A percentile compares a stretch with the other conserved stretches of the same genome.
phyloP scores from a whole-genome alignment of 192 early-diverging fungal species.

The Podila clonocystis region DNA sequence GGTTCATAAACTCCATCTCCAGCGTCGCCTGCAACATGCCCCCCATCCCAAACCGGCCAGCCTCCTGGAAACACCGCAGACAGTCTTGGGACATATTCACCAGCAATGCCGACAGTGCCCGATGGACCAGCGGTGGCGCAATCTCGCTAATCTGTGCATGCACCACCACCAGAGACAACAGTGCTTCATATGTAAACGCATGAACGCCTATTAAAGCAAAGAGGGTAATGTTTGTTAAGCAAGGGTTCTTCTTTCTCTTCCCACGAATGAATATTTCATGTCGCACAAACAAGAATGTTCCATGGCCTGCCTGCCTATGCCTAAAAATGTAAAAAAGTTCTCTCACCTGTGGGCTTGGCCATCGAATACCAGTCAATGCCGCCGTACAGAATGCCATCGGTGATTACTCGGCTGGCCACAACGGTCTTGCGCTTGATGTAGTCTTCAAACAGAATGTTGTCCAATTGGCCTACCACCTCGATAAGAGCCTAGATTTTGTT shows the following conservation, averaged over 20 bases:
- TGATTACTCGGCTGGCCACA: conserved; percentile 75
- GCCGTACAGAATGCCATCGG: conserved; percentile 82
- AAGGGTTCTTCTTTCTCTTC: too few species aligned
- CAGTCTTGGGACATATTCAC: conserved; percentile 82
- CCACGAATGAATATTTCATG: neutral
- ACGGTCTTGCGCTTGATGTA: conserved; percentile 84
- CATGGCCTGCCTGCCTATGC: too few species aligned
- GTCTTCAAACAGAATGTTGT: conserved; percentile 85
- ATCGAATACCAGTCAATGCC: conserved; percentile 90
- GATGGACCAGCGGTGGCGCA: conserved; percentile 79
- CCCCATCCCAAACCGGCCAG: conserved; percentile 88
- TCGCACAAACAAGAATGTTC: neutral
- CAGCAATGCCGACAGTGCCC: conserved; percentile 79
- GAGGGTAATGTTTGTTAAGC: neutral
- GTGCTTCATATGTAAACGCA: conserved; percentile 86
- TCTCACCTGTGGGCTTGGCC: conserved; percentile 75
- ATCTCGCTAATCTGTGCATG: conserved; percentile 92
- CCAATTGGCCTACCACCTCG: conserved; percentile 79
- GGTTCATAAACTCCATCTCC: conserved; percentile 91
- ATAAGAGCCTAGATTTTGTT: conserved; percentile 61
- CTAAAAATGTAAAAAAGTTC: too few species aligned
- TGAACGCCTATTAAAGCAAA: conserved; percentile 73
- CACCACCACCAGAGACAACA: conserved; percentile 87
- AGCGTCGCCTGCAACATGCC: conserved; percentile 96
- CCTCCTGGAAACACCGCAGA: conserved; percentile 77